phyloP scores from a whole-genome alignment of 352 stramenopile genomes.

The Blastocystis sp. region DNA sequence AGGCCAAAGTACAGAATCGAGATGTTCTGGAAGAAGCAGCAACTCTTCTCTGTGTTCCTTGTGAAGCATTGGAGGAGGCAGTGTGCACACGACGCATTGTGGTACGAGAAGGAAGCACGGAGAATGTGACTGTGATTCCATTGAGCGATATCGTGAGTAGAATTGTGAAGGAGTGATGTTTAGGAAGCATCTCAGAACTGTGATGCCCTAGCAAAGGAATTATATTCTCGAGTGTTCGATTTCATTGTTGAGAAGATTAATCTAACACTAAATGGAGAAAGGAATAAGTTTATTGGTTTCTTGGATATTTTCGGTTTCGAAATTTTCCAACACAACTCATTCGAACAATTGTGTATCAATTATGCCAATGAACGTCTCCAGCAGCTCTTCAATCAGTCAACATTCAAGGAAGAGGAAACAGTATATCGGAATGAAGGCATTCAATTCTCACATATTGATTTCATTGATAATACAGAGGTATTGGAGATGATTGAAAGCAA shows the following conservation, averaged over 20 bases:
- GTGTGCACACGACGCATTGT: constrained; percentile 87
- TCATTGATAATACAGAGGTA: constrained; percentile 82
- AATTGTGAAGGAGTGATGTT: constrained; percentile 56
- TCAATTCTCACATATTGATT: constrained; percentile 74
- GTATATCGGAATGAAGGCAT: constrained; percentile 80
- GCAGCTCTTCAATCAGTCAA: constrained; percentile 81
- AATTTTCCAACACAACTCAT: constrained; percentile 87
- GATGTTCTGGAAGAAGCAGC: constrained; percentile 78
- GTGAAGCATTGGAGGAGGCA: constrained; percentile 80
- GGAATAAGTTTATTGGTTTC: constrained; percentile 79
- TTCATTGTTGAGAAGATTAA: constrained; percentile 82
- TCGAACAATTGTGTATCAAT: constrained; percentile 88
- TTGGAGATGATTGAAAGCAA: constrained; percentile 63
- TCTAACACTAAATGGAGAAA: constrained; percentile 37
- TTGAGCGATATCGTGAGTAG: constrained; percentile 5
- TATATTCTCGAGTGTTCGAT: constrained; percentile 91
- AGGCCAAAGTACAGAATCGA: constrained; percentile 75
- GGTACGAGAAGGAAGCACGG: constrained; percentile 85
- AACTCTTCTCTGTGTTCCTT: constrained; percentile 82
- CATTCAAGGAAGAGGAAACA: constrained; percentile 82
- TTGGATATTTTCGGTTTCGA: constrained; percentile 91
- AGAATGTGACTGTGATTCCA: constrained; percentile 73
- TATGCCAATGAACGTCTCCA: constrained; percentile 83
- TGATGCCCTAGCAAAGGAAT: constrained; percentile 87
- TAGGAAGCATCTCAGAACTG: constrained; percentile 78